These are phyloP conservation scores for Hirsutella rhossiliensis DNA, from an alignment of 2,329 filamentous ascomycete genomes.

Conservation along the genomic window DNA sequence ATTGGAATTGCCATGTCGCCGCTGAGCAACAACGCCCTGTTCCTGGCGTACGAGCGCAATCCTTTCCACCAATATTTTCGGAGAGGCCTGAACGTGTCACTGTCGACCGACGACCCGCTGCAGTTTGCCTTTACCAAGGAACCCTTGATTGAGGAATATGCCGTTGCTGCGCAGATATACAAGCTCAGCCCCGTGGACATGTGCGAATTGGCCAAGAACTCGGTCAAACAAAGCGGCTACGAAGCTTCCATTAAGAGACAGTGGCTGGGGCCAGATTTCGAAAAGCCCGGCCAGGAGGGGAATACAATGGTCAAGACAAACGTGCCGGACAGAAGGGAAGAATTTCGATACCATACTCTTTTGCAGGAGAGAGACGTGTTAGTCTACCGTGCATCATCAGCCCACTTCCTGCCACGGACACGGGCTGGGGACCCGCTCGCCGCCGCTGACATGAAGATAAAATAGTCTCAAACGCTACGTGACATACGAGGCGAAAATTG, in stretches of 20 bases:
- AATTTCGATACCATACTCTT: slow-evolving; percentile 79
- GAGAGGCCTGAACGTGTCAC: slow-evolving; percentile 84
- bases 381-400: slow-evolving; percentile 19
- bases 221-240: slow-evolving; percentile 88
- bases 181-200: slow-evolving; percentile 95
- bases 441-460: neutral
- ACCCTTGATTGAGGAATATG: slow-evolving; percentile 94
- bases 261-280: slow-evolving; percentile 75
- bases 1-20: slow-evolving; percentile 99
- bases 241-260: slow-evolving; percentile 80
- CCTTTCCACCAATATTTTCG: slow-evolving; percentile 94
- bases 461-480: slow-evolving; percentile 32
- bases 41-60: slow-evolving; percentile 92
- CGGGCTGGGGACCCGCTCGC: neutral
- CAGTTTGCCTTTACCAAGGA: slow-evolving; percentile 99
- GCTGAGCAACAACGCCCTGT: slow-evolving; percentile 92
- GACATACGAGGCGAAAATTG: slow-evolving; percentile 16
- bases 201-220: slow-evolving; percentile 96
- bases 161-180: slow-evolving; percentile 95
- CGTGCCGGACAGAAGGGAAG: slow-evolving; percentile 83
- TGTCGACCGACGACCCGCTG: slow-evolving; percentile 92
- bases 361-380: slow-evolving; percentile 76
- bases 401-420: neutral
- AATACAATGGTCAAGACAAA: slow-evolving; percentile 96
- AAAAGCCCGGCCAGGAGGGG: slow-evolving; percentile 66